These are phyloP conservation scores for Ganoderma lingzhi DNA, from an alignment of 1,284 basidiomycete genomes.

Conservation along the genomic window DNA sequence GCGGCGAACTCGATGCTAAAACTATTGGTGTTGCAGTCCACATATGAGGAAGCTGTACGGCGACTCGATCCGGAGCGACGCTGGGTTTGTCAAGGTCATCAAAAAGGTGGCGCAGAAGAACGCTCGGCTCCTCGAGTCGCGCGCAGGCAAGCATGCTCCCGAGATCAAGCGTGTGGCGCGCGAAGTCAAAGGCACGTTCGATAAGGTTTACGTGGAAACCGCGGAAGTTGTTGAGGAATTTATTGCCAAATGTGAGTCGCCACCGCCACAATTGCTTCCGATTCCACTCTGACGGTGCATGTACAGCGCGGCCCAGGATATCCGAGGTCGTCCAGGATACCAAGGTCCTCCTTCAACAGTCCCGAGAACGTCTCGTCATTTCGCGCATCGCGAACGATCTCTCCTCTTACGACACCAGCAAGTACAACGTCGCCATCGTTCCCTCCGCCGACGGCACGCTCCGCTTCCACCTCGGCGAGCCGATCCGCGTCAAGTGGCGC, in stretches of 20 bases:
- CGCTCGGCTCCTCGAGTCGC: conserved; percentile 72
- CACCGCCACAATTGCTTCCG: background rate
- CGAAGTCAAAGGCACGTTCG: conserved; percentile 93
- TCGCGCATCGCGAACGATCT: conserved; percentile 88
- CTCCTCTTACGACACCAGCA: conserved; percentile 78
- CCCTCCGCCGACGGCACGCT: conserved; percentile 59
- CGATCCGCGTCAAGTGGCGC: conserved; percentile 88
- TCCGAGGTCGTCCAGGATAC: conserved; percentile 92
- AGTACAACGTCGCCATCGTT: conserved; percentile 77
- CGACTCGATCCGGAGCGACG: conserved; percentile 91
- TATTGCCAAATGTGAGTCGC: conserved; percentile 80
- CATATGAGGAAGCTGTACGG: conserved; percentile 98
- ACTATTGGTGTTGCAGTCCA: conserved; percentile 63
- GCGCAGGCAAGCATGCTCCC: conserved; percentile 74
- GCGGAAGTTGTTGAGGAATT: conserved; percentile 93
- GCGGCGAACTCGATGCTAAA: background rate
- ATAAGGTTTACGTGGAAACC: conserved; percentile 95
- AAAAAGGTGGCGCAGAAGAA: conserved; percentile 90
- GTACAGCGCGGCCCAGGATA: conserved; percentile 63
- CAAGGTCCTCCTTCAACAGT: conserved; percentile 90
- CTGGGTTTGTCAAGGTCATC: conserved; percentile 96
- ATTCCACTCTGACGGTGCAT: background rate
- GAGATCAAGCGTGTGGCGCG: conserved; percentile 83
- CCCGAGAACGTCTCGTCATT: conserved; percentile 88
- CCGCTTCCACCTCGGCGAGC: conserved; percentile 91